Evolutionary conservation across 2,329 filamentous ascomycete genomes (phyloP).

Genomic region (Pestalotiopsis sp.): DNA sequence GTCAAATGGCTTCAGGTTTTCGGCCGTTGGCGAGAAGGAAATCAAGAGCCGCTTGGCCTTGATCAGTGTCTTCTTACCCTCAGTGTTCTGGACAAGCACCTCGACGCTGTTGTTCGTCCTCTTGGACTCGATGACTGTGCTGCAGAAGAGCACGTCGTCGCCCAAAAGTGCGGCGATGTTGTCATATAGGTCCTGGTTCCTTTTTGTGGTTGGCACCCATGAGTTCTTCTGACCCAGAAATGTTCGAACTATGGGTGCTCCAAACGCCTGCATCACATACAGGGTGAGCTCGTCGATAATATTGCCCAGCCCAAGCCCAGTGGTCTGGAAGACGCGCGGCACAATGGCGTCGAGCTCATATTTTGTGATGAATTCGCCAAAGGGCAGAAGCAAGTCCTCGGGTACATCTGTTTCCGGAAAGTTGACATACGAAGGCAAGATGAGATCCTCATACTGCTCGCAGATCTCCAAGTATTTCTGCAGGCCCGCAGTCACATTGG

Average conservation of each 20-base stretch:
- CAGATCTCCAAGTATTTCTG: constrained; percentile 30
- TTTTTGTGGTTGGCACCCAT: constrained; percentile 35
- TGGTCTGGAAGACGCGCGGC: constrained; percentile 40
- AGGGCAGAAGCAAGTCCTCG: constrained; percentile 48
- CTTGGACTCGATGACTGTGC: constrained; percentile 32
- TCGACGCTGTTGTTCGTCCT: constrained; percentile 31
- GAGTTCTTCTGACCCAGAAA: constrained; percentile 31
- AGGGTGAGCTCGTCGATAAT: constrained; percentile 44
- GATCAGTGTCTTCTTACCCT: constrained; percentile 28
- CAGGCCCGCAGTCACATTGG: constrained; percentile 21
- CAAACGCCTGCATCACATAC: constrained; percentile 46
- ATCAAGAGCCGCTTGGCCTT: constrained; percentile 37
- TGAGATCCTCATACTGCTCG: constrained; percentile 32
- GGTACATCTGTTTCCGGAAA: constrained; percentile 43
- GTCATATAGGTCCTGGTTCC: constrained; percentile 44
- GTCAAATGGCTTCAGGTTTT: constrained; percentile 33
- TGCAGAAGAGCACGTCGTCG: constrained; percentile 38
- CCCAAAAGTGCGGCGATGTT: constrained; percentile 36
- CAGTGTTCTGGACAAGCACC: constrained; percentile 30
- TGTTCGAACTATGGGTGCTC: constrained; percentile 35
- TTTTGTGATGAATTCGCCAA: constrained; percentile 49
- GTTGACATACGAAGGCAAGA: constrained; percentile 37
- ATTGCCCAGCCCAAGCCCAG: constrained; percentile 46
- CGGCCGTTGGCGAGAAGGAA: constrained; percentile 35
- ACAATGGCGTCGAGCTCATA: constrained; percentile 46